phyloP scores from a whole-genome alignment of 148 eudicot species.

The Dysphania ambrosioides region DNA sequence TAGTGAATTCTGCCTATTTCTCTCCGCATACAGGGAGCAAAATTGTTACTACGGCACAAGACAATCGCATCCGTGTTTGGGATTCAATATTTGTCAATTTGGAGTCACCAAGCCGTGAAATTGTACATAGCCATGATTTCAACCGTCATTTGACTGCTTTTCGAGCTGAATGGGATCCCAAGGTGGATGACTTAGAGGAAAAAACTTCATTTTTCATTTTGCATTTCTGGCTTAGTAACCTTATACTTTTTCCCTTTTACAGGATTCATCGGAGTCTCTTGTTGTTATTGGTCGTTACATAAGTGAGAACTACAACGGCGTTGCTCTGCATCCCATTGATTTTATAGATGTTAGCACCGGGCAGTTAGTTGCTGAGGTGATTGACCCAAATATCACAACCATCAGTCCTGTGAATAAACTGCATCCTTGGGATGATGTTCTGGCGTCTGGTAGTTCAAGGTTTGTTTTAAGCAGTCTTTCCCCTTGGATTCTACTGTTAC shows the following conservation, averaged over 20 bases:
- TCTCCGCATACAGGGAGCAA: slow-evolving; percentile 89
- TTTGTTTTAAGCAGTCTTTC: no score
- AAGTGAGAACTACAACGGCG: slow-evolving; percentile 83
- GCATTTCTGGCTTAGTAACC: background rate
- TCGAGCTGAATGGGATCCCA: slow-evolving; percentile 99
- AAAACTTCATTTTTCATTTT: background rate
- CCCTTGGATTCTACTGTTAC: no score
- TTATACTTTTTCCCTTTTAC: slow-evolving; percentile 19
- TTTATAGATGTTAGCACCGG: slow-evolving; percentile 86
- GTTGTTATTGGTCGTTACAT: slow-evolving; percentile 95
- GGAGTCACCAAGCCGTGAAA: slow-evolving; percentile 91
- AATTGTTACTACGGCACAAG: slow-evolving; percentile 88
- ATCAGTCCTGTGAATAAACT: no score
- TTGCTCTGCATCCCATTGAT: slow-evolving; percentile 93
- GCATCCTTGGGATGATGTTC: slow-evolving; percentile 84
- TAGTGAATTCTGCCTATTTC: slow-evolving; percentile 93
- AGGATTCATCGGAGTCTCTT: slow-evolving; percentile 92
- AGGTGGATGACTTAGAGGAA: slow-evolving; percentile 39
- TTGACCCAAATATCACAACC: slow-evolving; percentile 92
- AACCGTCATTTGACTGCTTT: slow-evolving; percentile 90
- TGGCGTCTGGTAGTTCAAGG: slow-evolving; percentile 96
- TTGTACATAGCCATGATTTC: slow-evolving; percentile 97
- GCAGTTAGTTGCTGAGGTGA: no score
- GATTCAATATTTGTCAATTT: slow-evolving; percentile 75
- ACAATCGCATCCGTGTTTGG: slow-evolving; percentile 93